Base-by-base conservation (phyloP, 164 flowering plant genomes). In the Cinnamomum chago region DNA sequence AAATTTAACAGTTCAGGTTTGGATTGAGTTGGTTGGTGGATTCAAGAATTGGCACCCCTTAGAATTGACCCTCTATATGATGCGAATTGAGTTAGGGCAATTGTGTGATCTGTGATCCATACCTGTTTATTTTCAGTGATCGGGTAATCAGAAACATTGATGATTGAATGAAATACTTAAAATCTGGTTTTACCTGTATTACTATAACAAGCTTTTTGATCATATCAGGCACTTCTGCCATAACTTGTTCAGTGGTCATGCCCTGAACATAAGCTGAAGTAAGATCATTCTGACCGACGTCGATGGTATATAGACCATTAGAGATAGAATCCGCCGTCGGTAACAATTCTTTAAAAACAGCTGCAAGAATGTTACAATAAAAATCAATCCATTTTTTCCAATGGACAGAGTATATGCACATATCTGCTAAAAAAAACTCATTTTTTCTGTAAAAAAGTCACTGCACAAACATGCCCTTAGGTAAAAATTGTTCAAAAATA, bases 241-340 rank as follows among this genome's bases (percentile, higher is more conserved):
- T 83, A 6, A 84, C 85, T 75, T 88, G 77, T 1, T 82, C 85
- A 3, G 79, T 73, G 2, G 86, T 62, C 86, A 78, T 72, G 75
- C 85, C 85, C 18, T 62, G 81, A 55, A 77, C 78, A 69, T 75
- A 83, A 12, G 88, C 88, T 12, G 86, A 77, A 12, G 86, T 82
- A 9, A 87, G 80, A 73, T 87, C 90, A 71, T 87, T 87, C 40
- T 87, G 90, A 17, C 88, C 90, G 3, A 86, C 84, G 68, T 87
- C 90, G 33, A 86, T 84, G 6, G 88, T 84, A 79, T 86, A 87
- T 17, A 87, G 75, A 1, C 84, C 88, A 9, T 76, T 73, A 6
- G 78, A 70, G 74, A 87, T 86, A 65, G 79, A 70, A 40, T 83
- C 82, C 30, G 75, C 72, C 28, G 67, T 74, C 3, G 90, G 90